Evolutionary conservation across 1,139 yeast genomes (phyloP).

Genomic region (Taphrina flavorubra): DNA sequence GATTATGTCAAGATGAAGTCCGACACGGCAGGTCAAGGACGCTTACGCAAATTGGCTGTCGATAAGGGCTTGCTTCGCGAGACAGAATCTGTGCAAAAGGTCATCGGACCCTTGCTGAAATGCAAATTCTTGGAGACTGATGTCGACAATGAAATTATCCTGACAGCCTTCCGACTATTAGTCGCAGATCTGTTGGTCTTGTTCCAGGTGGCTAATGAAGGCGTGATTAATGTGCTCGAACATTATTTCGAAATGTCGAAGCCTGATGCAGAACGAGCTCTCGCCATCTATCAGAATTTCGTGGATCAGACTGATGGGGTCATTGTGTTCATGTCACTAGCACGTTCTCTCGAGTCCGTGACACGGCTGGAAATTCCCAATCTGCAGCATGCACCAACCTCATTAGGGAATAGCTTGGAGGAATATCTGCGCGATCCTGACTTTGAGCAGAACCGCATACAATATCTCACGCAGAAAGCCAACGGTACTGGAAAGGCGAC

Average conservation of each 20-base stretch:
- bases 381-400: conserved; percentile 92
- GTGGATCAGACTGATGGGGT: conserved; percentile 87
- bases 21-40: conserved; percentile 55
- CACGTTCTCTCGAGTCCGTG: conserved; percentile 83
- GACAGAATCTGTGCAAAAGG: conserved; percentile 81
- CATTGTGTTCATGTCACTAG: conserved; percentile 82
- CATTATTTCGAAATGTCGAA: conserved; percentile 92
- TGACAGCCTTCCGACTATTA: conserved; percentile 82
- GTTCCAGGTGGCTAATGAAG: conserved; percentile 90
- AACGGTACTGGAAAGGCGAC: conserved; percentile 49
- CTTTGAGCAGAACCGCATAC: conserved; percentile 77
- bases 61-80: conserved; percentile 86
- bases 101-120: conserved; percentile 73
- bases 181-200: conserved; percentile 84
- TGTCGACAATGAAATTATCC: conserved; percentile 71
- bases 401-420: conserved; percentile 81
- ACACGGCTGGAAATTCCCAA: conserved; percentile 93
- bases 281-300: conserved; percentile 80
- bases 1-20: conserved; percentile 76
- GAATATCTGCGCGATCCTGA: conserved; percentile 88
- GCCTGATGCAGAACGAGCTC: conserved; percentile 83
- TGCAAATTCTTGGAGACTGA: conserved; percentile 77
- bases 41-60: conserved; percentile 66
- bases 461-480: conserved; percentile 71
- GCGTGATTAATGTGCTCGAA: conserved; percentile 88